Evolutionary conservation across 2,329 filamentous ascomycete genomes (phyloP).

Genomic region (Monilinia fructicola): DNA sequence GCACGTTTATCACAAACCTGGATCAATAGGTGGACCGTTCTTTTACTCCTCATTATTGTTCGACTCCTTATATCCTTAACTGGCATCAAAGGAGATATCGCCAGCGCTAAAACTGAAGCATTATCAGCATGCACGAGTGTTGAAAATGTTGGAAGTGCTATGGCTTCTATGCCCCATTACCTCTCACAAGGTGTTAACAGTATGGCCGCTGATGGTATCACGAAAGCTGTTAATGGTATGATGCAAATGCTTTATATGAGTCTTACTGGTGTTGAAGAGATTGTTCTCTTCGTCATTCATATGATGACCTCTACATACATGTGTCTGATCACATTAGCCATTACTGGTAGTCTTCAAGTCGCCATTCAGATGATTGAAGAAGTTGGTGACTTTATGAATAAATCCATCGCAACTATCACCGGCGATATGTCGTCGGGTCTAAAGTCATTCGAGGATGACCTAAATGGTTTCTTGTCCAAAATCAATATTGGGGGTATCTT

Average conservation of each 20-base stretch:
- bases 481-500: conserved; percentile 51
- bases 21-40: conserved; percentile 96
- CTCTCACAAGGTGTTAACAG: conserved; percentile 86
- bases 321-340: conserved; percentile 81
- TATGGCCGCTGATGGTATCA: conserved; percentile 75
- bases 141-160: conserved; percentile 86
- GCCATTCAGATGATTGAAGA: conserved; percentile 62
- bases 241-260: conserved; percentile 76
- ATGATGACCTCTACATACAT: conserved; percentile 87
- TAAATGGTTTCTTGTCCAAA: conserved; percentile 56
- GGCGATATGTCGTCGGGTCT: conserved; percentile 50
- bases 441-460: conserved; percentile 55
- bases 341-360: conserved; percentile 75
- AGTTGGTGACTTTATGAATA: conserved; percentile 60
- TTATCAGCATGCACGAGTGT: conserved; percentile 88
- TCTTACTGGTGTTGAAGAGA: conserved; percentile 78
- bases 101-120: conserved; percentile 74
- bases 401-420: conserved; percentile 48
- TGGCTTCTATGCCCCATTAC: conserved; percentile 98
- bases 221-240: conserved; percentile 75
- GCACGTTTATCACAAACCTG: conserved; percentile 92
- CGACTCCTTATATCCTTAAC: conserved; percentile 75
- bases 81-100: conserved; percentile 71
- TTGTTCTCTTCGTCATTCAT: conserved; percentile 90
- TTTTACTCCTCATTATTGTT: conserved; percentile 81